phyloP scores from a whole-genome alignment of 257 asterid genomes.

The Solanum corneliomulleri region DNA sequence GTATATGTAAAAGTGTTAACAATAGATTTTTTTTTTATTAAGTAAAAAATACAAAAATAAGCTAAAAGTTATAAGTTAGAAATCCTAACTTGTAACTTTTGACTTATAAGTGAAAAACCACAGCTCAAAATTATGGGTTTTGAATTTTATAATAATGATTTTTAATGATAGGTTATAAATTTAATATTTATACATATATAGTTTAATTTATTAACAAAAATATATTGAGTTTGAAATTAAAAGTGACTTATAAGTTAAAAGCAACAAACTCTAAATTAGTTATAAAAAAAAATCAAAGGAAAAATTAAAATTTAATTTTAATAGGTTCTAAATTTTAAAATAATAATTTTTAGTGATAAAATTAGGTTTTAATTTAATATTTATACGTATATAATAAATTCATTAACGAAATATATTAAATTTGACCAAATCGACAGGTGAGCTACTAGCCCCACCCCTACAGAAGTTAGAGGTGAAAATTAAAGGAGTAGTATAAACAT shows the following conservation, averaged over 20 bases:
- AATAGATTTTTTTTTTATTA: no score
- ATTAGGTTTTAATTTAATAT: neutral
- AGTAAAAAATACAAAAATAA: neutral
- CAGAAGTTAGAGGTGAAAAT: neutral
- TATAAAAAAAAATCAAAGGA: neutral
- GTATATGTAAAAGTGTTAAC: no score
- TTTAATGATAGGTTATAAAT: no score
- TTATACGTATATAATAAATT: neutral
- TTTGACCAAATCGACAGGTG: neutral
- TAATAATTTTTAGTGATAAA: neutral
- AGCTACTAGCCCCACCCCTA: neutral
- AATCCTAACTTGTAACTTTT: no score
- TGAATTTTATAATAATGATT: no score
- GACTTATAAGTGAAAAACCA: no score
- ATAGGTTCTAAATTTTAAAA: neutral
- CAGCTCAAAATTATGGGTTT: no score
- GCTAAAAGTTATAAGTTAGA: neutral
- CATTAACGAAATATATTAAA: no score
- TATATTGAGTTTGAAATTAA: no score
- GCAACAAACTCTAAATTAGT: fast-evolving
- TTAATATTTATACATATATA: no score
- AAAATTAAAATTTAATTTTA: neutral
- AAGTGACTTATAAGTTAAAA: no score
- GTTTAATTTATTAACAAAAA: no score
- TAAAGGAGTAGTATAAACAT: neutral